These are phyloP conservation scores for Acanthamoeba castellanii DNA, from an alignment of 208 protist species.

Conservation along the genomic window DNA sequence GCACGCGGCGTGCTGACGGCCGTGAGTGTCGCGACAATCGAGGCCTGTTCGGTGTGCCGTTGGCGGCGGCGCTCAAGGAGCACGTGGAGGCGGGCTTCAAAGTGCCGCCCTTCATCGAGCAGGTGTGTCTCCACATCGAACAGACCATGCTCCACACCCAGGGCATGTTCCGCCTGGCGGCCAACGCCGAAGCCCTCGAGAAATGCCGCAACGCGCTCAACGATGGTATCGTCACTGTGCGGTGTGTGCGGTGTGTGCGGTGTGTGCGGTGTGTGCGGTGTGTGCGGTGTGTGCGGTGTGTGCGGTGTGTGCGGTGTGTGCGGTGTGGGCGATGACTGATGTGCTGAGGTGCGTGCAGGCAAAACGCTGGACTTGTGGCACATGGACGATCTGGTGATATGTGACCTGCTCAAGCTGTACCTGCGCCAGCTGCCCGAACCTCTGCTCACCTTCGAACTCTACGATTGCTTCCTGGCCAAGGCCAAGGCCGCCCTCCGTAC, in stretches of 20 bases:
- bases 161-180: slow-evolving; percentile 38
- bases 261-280: background rate
- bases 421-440: slow-evolving; percentile 64
- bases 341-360: background rate
- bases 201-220: slow-evolving; percentile 30
- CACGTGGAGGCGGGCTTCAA: slow-evolving; percentile 15
- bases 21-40: background rate
- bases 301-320: background rate
- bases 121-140: slow-evolving; percentile 67
- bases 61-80: background rate
- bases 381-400: background rate
- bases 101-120: slow-evolving; percentile 63
- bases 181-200: background rate
- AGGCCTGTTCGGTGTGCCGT: slow-evolving; percentile 47
- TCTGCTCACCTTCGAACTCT: slow-evolving; percentile 64
- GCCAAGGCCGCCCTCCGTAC: slow-evolving; percentile 30
- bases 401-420: slow-evolving; percentile 68
- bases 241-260: background rate
- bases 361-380: slow-evolving; percentile 49
- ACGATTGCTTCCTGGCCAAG: slow-evolving; percentile 67
- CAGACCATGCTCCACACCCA: slow-evolving; percentile 30
- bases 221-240: background rate
- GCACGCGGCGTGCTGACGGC: background rate
- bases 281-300: background rate
- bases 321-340: too few relatives aligned